A percentile compares a stretch with the other conserved stretches of the same genome.
These are phyloP conservation scores for Evernia prunastri DNA, from an alignment of 495 filamentous ascomycete species.

Conservation along the genomic window DNA sequence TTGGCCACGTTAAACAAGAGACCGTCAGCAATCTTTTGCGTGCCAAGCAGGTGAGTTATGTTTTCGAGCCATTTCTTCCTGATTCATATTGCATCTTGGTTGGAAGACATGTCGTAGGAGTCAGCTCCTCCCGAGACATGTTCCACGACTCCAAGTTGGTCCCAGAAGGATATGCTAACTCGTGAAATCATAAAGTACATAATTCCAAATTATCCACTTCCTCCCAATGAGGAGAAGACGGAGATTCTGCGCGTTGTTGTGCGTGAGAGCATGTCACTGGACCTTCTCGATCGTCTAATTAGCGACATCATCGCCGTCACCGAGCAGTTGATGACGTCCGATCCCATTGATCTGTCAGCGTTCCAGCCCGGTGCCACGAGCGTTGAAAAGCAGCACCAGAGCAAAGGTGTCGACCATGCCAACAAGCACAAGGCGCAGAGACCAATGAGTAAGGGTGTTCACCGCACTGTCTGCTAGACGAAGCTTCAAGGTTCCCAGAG, in stretches of 20 bases:
- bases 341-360: constrained; percentile 38
- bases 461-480: constrained; percentile 50
- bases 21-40: constrained; percentile 58
- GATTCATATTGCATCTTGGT: too few relatives aligned
- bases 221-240: constrained; percentile 54
- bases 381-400: constrained; percentile 36
- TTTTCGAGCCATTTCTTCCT: too few relatives aligned
- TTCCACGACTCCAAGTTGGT: too few relatives aligned
- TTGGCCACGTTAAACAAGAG: constrained; percentile 60
- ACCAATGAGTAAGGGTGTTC: constrained; percentile 53
- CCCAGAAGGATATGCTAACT: too few relatives aligned
- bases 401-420: constrained; percentile 29
- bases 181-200: too few relatives aligned
- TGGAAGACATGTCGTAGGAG: too few relatives aligned
- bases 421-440: constrained; percentile 34
- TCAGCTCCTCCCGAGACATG: too few relatives aligned
- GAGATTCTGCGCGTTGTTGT: constrained; percentile 68
- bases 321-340: constrained; percentile 48
- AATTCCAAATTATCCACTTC: constrained; percentile 68
- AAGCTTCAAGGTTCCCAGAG: not conserved
- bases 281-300: constrained; percentile 58
- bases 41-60: too few relatives aligned
- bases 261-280: constrained; percentile 61
- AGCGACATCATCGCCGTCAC: constrained; percentile 51
- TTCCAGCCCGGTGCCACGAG: constrained; percentile 33